These are phyloP conservation scores for Brassica hybrid DNA, from an alignment of 441 rosid species.

Conservation along the genomic window DNA sequence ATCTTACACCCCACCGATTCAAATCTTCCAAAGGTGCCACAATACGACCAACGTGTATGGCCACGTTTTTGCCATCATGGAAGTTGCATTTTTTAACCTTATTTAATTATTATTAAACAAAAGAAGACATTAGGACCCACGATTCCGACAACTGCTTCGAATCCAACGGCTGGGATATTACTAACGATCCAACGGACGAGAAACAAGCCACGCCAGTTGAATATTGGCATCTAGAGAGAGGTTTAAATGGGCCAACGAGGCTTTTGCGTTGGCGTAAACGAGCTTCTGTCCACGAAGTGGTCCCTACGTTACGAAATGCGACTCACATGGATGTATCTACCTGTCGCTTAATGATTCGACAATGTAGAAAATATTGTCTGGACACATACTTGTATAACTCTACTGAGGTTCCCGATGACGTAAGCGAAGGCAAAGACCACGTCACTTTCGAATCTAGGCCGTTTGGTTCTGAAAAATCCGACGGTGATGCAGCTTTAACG, in stretches of 20 bases:
- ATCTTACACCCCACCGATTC: conserved; percentile 29
- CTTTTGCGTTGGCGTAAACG: conserved; percentile 41
- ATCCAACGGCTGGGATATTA: conserved; percentile 47
- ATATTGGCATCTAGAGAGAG: conserved; percentile 32
- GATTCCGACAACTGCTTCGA: conserved; percentile 13
- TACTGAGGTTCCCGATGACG: conserved; percentile 11
- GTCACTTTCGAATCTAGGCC: background rate
- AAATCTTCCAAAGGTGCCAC: conserved; percentile 39
- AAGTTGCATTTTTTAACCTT: background rate
- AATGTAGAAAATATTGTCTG: conserved; percentile 18
- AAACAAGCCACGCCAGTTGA: conserved; percentile 31
- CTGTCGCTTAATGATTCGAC: background rate
- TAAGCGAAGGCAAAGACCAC: conserved; percentile 18
- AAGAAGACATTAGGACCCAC: conserved; percentile 27
- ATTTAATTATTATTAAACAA: background rate
- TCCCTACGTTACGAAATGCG: conserved; percentile 32
- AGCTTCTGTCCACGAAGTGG: conserved; percentile 40
- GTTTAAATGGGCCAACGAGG: conserved; percentile 29
- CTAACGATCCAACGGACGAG: conserved; percentile 21
- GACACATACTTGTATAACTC: background rate
- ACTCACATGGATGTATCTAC: conserved; percentile 38
- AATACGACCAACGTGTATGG: conserved; percentile 44
- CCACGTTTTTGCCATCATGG: conserved; percentile 45
- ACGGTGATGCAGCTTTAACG: conserved; percentile 25
- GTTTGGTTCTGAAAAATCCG: background rate